Conservation (phyloP, 208 protist species). For the Wallacemonas sp. region DNA sequence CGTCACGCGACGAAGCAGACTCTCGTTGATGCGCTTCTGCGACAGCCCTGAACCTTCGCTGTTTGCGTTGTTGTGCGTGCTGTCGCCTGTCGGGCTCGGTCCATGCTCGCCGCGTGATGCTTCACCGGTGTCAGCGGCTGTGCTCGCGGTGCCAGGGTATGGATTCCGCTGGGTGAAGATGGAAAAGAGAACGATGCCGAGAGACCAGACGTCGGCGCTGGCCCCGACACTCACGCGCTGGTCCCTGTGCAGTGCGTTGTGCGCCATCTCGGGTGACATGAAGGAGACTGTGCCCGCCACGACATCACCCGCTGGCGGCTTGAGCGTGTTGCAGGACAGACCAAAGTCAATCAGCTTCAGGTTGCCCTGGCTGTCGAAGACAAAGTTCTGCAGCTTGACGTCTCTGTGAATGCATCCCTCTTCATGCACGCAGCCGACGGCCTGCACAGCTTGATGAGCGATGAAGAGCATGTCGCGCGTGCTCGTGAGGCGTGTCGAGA, state of each 20-base stretch:
- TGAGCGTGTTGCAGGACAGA: constrained; percentile 67
- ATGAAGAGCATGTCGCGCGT: constrained; percentile 92
- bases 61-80: constrained; percentile 12
- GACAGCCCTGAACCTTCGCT: neutral
- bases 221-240: constrained; percentile 79
- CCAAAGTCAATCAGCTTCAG: constrained; percentile 93
- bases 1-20: constrained; percentile 71
- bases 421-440: constrained; percentile 90
- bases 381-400: constrained; percentile 92
- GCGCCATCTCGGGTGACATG: constrained; percentile 92
- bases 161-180: constrained; percentile 89
- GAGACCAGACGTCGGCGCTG: constrained; percentile 83
- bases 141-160: constrained; percentile 38
- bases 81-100: neutral
- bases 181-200: constrained; percentile 90
- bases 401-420: constrained; percentile 90
- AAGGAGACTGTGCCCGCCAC: constrained; percentile 92
- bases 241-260: constrained; percentile 86
- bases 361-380: constrained; percentile 89
- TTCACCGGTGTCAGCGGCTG: neutral
- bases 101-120: neutral
- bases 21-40: constrained; percentile 51
- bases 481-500: constrained; percentile 70
- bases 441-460: constrained; percentile 83
- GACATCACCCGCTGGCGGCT: constrained; percentile 80